These are phyloP conservation scores for Zanthoxylum bungeanum DNA, from an alignment of 345 rosid species.

Conservation along the genomic window DNA sequence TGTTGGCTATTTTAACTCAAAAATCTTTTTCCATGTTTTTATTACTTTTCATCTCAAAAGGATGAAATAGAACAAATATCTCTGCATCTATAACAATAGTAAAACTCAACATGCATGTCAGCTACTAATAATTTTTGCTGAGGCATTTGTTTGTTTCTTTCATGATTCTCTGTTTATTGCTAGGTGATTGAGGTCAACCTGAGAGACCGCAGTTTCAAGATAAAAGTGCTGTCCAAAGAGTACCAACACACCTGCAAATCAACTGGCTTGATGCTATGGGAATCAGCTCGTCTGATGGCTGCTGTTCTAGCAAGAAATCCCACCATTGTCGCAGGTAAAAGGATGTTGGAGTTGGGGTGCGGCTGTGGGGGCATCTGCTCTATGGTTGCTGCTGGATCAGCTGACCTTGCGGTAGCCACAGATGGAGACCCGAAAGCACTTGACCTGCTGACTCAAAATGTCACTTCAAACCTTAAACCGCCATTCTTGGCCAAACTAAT, in stretches of 20 bases:
- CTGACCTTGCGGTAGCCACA: slow-evolving; percentile 68
- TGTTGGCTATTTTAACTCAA: too few relatives aligned
- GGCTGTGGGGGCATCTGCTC: slow-evolving; percentile 91
- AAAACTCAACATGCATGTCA: neutral
- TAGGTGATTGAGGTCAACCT: slow-evolving; percentile 53
- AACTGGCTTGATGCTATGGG: slow-evolving; percentile 95
- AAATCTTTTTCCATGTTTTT: too few relatives aligned
- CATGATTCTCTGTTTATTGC: slow-evolving; percentile 2
- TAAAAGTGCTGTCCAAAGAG: slow-evolving; percentile 64
- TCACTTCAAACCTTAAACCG: slow-evolving; percentile 48
- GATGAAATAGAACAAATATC: too few relatives aligned
- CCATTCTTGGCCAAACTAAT: slow-evolving; percentile 39
- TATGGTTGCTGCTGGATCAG: slow-evolving; percentile 65
- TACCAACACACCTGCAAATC: slow-evolving; percentile 88
- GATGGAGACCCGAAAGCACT: slow-evolving; percentile 71
- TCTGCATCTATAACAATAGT: neutral
- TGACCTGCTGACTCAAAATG: slow-evolving; percentile 50
- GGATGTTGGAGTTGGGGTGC: slow-evolving; percentile 74
- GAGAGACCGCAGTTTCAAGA: slow-evolving; percentile 37
- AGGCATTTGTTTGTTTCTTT: slow-evolving; percentile 1
- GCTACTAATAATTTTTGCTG: neutral
- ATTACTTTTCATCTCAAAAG: too few relatives aligned
- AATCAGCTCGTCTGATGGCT: slow-evolving; percentile 85
- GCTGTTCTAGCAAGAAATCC: slow-evolving; percentile 70
- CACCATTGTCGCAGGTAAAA: slow-evolving; percentile 59